Evolutionary conservation across 2,329 filamentous ascomycete species (phyloP).

Genomic region (Grosmannia clavigera): DNA sequence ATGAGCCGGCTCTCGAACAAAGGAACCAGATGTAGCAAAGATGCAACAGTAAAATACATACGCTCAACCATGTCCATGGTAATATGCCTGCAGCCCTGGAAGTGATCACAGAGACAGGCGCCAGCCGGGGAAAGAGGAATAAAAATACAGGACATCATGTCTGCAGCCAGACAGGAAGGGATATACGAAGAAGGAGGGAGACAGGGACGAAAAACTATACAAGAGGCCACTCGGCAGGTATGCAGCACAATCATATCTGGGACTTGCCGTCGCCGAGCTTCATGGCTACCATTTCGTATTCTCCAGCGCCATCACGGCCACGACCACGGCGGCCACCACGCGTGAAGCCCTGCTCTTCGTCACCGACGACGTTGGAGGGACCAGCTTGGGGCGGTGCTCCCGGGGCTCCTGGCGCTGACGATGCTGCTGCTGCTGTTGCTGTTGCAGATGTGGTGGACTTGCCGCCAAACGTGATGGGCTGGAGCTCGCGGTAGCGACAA

Average conservation of each 20-base stretch:
- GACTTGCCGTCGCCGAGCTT: slow-evolving; percentile 16
- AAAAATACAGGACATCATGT: neutral
- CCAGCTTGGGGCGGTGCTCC: neutral
- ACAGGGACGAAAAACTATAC: neutral
- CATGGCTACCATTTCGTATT: slow-evolving; percentile 55
- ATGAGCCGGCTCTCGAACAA: neutral
- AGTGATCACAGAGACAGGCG: neutral
- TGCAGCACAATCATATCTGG: neutral
- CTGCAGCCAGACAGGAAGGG: neutral
- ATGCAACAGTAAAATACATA: neutral
- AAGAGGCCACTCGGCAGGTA: neutral
- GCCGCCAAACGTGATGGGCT: slow-evolving; percentile 77
- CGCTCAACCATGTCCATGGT: neutral
- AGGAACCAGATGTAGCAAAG: neutral
- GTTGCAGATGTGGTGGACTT: slow-evolving; percentile 15
- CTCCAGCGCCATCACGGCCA: slow-evolving; percentile 40
- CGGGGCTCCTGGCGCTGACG: slow-evolving; percentile 6
- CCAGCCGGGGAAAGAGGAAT: neutral
- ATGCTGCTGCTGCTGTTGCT: neutral
- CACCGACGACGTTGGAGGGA: slow-evolving; percentile 13
- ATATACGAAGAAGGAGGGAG: neutral
- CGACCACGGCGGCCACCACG: slow-evolving; percentile 39
- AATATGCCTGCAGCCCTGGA: neutral
- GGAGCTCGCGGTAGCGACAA: slow-evolving; percentile 79
- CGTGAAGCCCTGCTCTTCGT: slow-evolving; percentile 38